Conservation (phyloP, 768 basidiomycete species). For the Pholiota conissans region DNA sequence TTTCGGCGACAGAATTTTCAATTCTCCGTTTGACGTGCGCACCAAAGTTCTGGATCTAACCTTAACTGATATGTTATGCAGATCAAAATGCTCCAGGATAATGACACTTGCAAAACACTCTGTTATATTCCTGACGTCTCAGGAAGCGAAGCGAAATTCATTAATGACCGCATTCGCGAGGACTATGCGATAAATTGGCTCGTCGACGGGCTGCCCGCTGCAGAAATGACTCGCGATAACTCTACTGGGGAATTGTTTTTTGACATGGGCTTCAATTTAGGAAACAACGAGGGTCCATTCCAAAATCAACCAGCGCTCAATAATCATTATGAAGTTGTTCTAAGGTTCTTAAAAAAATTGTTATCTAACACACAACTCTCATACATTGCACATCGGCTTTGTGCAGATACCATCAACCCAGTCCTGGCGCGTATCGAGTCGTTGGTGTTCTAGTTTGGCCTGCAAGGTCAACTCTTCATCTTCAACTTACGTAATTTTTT, state of each 20-base stretch:
- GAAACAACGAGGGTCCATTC: slow-evolving; percentile 61
- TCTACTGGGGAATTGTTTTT: slow-evolving; percentile 85
- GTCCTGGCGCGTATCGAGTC: slow-evolving; percentile 72
- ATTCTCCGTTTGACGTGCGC: slow-evolving; percentile 82
- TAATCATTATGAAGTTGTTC: slow-evolving; percentile 90
- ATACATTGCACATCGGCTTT: slow-evolving; percentile 11
- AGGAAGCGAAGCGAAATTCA: slow-evolving; percentile 77
- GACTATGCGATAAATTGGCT: slow-evolving; percentile 96
- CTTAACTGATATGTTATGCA: slow-evolving; percentile 28
- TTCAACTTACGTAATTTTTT: neutral
- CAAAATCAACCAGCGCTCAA: slow-evolving; percentile 71
- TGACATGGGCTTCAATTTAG: slow-evolving; percentile 95
- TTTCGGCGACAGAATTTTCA: slow-evolving; percentile 95
- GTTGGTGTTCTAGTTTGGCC: slow-evolving; percentile 92
- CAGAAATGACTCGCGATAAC: slow-evolving; percentile 85
- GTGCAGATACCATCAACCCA: slow-evolving; percentile 78
- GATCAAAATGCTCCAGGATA: slow-evolving; percentile 82
- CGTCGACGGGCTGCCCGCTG: slow-evolving; percentile 90
- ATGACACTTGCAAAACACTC: slow-evolving; percentile 72
- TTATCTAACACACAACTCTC: neutral
- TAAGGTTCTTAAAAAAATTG: slow-evolving; percentile 48
- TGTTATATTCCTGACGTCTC: slow-evolving; percentile 61
- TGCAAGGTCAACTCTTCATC: slow-evolving; percentile 32
- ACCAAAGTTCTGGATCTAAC: neutral
- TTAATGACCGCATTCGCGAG: slow-evolving; percentile 89